Evolutionary conservation across 2,329 filamentous ascomycete species (phyloP).

Genomic region (Boeremia lycopersici): DNA sequence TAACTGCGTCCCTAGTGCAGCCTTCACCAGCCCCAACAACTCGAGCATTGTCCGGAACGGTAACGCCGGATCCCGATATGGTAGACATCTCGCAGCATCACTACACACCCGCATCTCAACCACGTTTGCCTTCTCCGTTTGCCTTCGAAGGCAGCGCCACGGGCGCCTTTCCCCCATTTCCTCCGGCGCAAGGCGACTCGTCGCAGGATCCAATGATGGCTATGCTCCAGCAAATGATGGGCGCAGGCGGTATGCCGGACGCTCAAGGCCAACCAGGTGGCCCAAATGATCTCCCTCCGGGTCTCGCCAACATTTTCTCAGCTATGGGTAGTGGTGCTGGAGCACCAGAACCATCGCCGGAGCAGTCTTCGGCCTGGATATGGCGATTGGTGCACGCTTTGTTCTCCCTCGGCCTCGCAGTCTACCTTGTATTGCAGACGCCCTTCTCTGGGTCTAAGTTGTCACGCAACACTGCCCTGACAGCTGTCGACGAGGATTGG

Average conservation of each 20-base stretch:
- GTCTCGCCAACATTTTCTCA: constrained; percentile 52
- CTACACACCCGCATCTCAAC: constrained; percentile 62
- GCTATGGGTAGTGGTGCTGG: constrained; percentile 50
- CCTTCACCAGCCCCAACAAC: constrained; percentile 28
- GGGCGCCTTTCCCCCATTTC: constrained; percentile 23
- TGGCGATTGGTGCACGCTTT: constrained; percentile 78
- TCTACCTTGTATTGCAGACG: constrained; percentile 72
- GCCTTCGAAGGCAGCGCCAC: constrained; percentile 35
- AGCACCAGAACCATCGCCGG: constrained; percentile 41
- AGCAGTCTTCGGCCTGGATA: constrained; percentile 57
- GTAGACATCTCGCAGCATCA: constrained; percentile 79
- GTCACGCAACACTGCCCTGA: constrained; percentile 62
- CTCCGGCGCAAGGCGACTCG: constrained; percentile 26
- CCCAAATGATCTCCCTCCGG: constrained; percentile 46
- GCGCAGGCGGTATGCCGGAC: constrained; percentile 47
- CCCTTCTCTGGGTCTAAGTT: constrained; percentile 71
- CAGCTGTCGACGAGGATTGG: constrained; percentile 39
- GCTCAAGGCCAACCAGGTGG: constrained; percentile 33
- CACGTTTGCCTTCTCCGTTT: constrained; percentile 48
- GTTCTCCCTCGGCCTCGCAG: constrained; percentile 70
- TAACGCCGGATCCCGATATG: constrained; percentile 68
- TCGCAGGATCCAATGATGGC: constrained; percentile 72
- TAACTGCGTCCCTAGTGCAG: constrained; percentile 33
- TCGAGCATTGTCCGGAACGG: constrained; percentile 31
- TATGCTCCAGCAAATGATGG: constrained; percentile 77